Base-by-base conservation (phyloP, 2,329 filamentous ascomycete species). In the Lachnellula hyalina region DNA sequence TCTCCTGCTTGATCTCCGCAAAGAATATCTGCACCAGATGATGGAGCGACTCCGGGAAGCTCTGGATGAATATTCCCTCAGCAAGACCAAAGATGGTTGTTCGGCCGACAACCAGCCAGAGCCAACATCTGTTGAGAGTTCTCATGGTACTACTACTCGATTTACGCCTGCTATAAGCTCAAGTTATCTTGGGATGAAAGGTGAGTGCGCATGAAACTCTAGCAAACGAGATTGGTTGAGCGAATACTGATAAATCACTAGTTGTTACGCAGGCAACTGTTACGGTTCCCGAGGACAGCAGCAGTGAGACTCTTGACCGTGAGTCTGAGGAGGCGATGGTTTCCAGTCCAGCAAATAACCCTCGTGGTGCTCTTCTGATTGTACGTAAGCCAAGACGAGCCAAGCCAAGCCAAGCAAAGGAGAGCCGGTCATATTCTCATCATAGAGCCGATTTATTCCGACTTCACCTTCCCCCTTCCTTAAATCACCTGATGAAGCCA, bases 111-210 rank as follows among this genome's bases (percentile, higher is more conserved):
- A 84, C 60, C 81, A 85, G 62, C 83, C 82, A 5, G 57, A 76
- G 53, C 75, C 81, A 34, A 75, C 75, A 9, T 71, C 75, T 0
- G 74, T 82, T 7, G 68, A 76, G 41, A 79, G 78, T 25, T 69
- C 68, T 0, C 79, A 77, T 15, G 77, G 76, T 41, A 74, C 77
- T 32, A 85, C 82, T 17, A 89, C 85, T 2, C 72, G 90, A 21
- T 90, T 90, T 67, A 90, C 90, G 84, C 87, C 87, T 0, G 86
- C 86, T 1, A 82, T 79, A 23, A 83, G 83, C 55, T 80, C 81
- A 0, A 69, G 73, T 7, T 82, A 81, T 28, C 84, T 88, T 59
- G 85, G 83, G 3, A 80, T 90, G 64, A 92, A 92, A 74, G 81
- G 82, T 80, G 21, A 25, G 41, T 12, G n/a, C 2, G 21, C 21